phyloP scores from a whole-genome alignment of 352 stramenopile species.

The Albugo candida region DNA sequence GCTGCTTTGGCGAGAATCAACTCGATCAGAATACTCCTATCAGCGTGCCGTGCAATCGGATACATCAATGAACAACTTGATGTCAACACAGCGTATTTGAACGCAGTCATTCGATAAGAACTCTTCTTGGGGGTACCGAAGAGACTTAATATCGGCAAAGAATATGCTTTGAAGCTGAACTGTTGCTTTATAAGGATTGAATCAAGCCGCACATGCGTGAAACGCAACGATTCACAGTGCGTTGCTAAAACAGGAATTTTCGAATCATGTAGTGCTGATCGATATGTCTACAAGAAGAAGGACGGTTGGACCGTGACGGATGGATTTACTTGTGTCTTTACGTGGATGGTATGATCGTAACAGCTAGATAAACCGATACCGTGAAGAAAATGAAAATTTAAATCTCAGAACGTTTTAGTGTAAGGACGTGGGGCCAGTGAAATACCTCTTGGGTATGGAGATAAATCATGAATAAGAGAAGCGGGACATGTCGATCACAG shows the following conservation, averaged over 20 bases:
- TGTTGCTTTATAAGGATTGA: conserved; percentile 10
- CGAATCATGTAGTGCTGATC: conserved; percentile 2
- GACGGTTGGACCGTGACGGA: not conserved
- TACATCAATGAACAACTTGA: too few species aligned
- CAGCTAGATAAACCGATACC: too few species aligned
- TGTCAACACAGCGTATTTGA: conserved; percentile 11
- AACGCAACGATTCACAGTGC: conserved; percentile 9
- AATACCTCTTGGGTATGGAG: too few species aligned
- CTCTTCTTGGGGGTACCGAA: not conserved
- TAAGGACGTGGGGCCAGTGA: too few species aligned
- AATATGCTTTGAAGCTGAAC: conserved; percentile 4
- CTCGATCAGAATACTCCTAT: not conserved
- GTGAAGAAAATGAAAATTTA: too few species aligned
- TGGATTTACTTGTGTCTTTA: too few species aligned
- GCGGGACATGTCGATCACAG: too few species aligned
- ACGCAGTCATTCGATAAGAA: conserved; percentile 8
- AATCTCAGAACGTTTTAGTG: too few species aligned
- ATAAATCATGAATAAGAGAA: too few species aligned
- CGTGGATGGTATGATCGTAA: too few species aligned
- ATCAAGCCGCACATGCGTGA: conserved; percentile 10
- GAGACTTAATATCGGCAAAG: not conserved
- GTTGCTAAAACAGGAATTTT: conserved; percentile 7
- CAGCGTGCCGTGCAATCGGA: not conserved
- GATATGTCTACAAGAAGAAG: conserved; percentile 10
- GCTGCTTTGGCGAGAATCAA: not conserved